A percentile compares a stretch with the other conserved stretches of the same genome.
phyloP scores from a whole-genome alignment of 148 eudicot species.

The Vaccinium vitisidaea region DNA sequence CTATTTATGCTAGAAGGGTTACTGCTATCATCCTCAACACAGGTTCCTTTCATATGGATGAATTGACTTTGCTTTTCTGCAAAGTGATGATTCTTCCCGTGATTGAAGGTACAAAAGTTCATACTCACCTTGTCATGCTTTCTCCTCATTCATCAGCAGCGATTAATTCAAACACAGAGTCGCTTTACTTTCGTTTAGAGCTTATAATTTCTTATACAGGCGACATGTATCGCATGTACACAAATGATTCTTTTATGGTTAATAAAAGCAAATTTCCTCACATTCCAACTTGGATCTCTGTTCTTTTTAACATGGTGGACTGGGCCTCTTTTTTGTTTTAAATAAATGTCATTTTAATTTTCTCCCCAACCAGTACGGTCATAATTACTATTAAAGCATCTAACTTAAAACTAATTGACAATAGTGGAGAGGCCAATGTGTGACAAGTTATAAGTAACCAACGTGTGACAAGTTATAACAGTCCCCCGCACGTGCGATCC shows the following conservation, averaged over 20 bases:
- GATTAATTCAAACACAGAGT: not conserved
- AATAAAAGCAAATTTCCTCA: not conserved
- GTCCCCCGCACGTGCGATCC: too few species aligned
- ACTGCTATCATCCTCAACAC: not conserved
- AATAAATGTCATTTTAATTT: not conserved
- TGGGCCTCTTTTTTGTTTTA: not conserved
- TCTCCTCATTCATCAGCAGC: constrained; percentile 5
- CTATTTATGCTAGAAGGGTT: not conserved
- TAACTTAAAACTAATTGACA: too few species aligned
- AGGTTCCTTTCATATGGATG: not conserved
- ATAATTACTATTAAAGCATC: too few species aligned
- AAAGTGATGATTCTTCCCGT: not conserved
- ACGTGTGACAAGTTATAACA: too few species aligned
- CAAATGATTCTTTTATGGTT: not conserved
- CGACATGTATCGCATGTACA: not conserved
- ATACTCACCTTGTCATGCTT: not conserved
- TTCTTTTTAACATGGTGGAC: not conserved
- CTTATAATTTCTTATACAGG: not conserved
- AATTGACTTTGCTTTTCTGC: constrained; percentile 7
- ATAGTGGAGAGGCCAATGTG: too few species aligned
- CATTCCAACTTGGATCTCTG: not conserved
- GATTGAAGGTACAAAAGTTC: constrained; percentile 4
- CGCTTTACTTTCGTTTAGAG: not conserved
- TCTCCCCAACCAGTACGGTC: not conserved
- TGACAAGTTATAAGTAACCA: too few species aligned